These are phyloP conservation scores for Euphorbia celastroides DNA, from an alignment of 441 rosid genomes.

Conservation along the genomic window DNA sequence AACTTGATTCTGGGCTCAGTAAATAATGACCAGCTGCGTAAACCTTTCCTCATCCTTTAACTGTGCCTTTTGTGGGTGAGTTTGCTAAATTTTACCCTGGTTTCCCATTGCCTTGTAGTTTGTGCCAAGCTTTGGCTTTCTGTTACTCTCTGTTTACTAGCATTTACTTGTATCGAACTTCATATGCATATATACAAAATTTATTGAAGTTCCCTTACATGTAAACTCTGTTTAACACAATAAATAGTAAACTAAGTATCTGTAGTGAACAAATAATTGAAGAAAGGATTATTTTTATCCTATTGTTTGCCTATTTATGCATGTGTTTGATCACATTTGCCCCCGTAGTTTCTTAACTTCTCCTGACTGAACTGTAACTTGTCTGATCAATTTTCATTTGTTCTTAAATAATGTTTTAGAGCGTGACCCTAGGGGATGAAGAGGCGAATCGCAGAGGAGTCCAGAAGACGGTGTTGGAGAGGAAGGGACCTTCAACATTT, in stretches of 20 bases:
- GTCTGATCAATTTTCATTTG: constrained; percentile 2
- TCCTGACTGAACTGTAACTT: background rate
- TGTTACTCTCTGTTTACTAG: background rate
- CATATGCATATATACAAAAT: background rate
- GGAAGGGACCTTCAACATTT: constrained; percentile 88
- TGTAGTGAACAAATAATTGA: background rate
- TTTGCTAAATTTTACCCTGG: background rate
- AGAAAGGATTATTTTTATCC: background rate
- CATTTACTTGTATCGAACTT: constrained; percentile 1
- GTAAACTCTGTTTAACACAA: background rate
- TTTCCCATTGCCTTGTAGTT: background rate
- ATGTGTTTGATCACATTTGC: background rate
- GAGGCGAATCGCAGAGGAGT: constrained; percentile 85
- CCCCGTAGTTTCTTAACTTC: background rate
- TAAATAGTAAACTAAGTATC: background rate
- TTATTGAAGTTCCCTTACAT: background rate
- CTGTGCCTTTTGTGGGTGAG: background rate
- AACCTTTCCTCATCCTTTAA: no score
- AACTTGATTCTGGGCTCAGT: background rate
- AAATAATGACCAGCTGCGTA: no score
- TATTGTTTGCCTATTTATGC: background rate
- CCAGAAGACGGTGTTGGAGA: constrained; percentile 80
- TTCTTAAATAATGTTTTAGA: constrained; percentile 30
- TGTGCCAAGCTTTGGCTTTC: background rate
- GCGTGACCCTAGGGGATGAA: constrained; percentile 87